These are phyloP conservation scores for Kodamaea restingae DNA, from an alignment of 805 yeast genomes.

Conservation along the genomic window DNA sequence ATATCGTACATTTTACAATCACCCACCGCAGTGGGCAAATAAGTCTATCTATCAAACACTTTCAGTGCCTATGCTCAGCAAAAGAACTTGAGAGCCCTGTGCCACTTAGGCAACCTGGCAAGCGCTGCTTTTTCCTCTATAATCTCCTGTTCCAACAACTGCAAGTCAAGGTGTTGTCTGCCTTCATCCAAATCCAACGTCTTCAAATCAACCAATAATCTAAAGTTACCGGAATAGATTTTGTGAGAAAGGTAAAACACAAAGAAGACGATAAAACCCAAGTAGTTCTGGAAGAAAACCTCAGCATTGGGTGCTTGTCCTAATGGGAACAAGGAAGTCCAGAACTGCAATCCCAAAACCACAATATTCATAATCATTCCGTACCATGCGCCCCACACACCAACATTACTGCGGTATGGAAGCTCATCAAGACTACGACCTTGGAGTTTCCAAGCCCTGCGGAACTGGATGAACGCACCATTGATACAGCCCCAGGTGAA, in stretches of 20 bases:
- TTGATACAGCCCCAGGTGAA: conserved; percentile 28
- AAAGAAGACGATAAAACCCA: conserved; percentile 13
- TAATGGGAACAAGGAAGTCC: conserved; percentile 32
- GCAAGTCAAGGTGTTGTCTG: conserved; percentile 10
- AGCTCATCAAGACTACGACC: conserved; percentile 45
- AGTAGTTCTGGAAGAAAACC: conserved; percentile 14
- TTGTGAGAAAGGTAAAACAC: conserved; percentile 14
- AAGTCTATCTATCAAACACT: too few relatives aligned
- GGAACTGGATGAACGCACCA: conserved; percentile 21
- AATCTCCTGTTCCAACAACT: conserved; percentile 12
- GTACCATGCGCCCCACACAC: conserved; percentile 30
- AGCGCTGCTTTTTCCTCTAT: conserved; percentile 16
- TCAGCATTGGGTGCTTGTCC: conserved; percentile 15
- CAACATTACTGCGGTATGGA: conserved; percentile 53
- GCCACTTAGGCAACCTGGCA: conserved; percentile 20
- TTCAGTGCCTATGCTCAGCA: too few relatives aligned
- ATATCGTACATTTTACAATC: too few relatives aligned
- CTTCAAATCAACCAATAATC: conserved; percentile 5
- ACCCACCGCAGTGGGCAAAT: too few relatives aligned
- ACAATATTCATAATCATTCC: conserved; percentile 23
- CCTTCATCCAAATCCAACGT: conserved; percentile 14
- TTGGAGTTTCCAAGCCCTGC: conserved; percentile 20
- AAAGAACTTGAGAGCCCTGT: conserved; percentile 19
- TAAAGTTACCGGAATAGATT: conserved; percentile 10
- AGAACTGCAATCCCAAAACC: conserved; percentile 31